phyloP scores from a whole-genome alignment of 2,329 filamentous ascomycete genomes.

The Leptographium radiaticola region DNA sequence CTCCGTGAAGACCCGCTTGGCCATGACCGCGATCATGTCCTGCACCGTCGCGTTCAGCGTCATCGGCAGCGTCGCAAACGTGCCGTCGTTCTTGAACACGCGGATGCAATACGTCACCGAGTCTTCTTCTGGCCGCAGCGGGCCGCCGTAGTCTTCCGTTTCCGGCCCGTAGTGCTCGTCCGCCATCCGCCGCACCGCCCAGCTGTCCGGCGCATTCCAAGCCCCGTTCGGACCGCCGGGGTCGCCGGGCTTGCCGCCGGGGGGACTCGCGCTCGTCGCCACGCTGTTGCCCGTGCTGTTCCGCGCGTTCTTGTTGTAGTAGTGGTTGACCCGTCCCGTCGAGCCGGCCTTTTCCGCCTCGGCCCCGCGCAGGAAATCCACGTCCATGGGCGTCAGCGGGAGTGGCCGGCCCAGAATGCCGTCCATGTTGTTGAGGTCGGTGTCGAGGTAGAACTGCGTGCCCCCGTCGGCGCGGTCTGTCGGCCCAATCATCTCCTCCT shows the following conservation, averaged over 20 bases:
- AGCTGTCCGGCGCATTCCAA: conserved; percentile 94
- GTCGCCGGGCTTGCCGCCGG: neutral
- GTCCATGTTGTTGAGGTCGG: conserved; percentile 80
- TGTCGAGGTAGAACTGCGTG: conserved; percentile 67
- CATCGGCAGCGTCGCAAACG: conserved; percentile 85
- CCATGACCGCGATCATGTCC: conserved; percentile 79
- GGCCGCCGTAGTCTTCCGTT: conserved; percentile 53
- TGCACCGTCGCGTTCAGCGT: conserved; percentile 70
- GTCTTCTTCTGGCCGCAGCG: conserved; percentile 62
- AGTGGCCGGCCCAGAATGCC: conserved; percentile 67
- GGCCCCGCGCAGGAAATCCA: conserved; percentile 31
- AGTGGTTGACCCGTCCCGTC: conserved; percentile 8
- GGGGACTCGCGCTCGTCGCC: neutral
- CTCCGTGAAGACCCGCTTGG: conserved; percentile 90
- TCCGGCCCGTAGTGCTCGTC: conserved; percentile 51
- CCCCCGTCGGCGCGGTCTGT: conserved; percentile 40
- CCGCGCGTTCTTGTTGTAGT: conserved; percentile 6
- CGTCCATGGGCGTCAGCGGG: conserved; percentile 58
- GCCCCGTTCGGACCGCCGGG: conserved; percentile 36
- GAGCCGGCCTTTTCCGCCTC: conserved; percentile 25
- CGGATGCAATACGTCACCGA: conserved; percentile 77
- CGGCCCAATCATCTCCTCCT: conserved; percentile 45
- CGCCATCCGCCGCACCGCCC: conserved; percentile 69
- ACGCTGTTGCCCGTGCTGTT: neutral
- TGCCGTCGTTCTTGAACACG: conserved; percentile 86